Evolutionary conservation across 163 green algal genomes (phyloP).

Genomic region (Chlorella variabilis): DNA sequence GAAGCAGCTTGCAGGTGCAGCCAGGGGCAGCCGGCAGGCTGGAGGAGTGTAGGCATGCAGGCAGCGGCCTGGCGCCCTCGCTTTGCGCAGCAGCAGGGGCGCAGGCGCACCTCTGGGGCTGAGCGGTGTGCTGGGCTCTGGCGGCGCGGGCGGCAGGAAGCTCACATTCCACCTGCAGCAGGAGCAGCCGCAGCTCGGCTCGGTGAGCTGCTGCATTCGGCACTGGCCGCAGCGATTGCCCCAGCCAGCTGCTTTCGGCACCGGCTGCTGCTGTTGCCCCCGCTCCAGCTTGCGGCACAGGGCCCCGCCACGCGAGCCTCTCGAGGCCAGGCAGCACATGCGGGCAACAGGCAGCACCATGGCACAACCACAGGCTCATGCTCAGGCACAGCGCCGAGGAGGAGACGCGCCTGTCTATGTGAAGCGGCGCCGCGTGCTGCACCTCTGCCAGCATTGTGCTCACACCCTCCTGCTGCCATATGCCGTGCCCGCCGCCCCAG

Average conservation of each 20-base stretch:
- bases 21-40: too few species aligned
- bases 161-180: not conserved
- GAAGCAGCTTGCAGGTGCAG: too few species aligned
- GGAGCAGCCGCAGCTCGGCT: not conserved
- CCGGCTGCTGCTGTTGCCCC: too few species aligned
- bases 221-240: not conserved
- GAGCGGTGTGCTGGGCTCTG: not conserved
- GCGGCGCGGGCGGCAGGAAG: not conserved
- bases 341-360: too few species aligned
- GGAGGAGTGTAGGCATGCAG: too few species aligned
- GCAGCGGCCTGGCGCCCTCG: too few species aligned
- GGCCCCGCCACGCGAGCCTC: too few species aligned
- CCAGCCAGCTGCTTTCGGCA: not conserved
- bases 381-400: too few species aligned
- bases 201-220: not conserved
- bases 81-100: not conserved
- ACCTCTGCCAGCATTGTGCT: constrained; percentile 61
- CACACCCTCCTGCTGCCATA: constrained; percentile 32
- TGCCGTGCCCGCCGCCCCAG: constrained; percentile 66
- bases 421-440: constrained; percentile 52
- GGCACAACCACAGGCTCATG: too few species aligned
- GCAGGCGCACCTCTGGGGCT: not conserved
- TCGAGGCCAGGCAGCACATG: too few species aligned
- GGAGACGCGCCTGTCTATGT: constrained; percentile 72
- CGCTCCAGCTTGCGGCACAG: too few species aligned